phyloP scores from a whole-genome alignment of 331 rosid species.

The Erythrophleum ivorense region DNA sequence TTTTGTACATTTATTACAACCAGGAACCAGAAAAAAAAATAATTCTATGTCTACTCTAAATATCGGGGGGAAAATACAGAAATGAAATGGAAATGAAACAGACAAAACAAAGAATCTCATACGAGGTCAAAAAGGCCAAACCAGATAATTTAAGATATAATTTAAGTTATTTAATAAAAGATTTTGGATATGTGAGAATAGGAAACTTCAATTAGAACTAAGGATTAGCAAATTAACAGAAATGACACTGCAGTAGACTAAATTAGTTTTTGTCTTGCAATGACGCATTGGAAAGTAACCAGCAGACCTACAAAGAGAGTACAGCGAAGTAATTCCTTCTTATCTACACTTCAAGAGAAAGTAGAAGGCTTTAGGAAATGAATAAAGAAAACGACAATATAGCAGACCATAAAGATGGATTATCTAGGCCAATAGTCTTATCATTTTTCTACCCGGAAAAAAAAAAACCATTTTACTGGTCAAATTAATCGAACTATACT shows the following conservation, averaged over 20 bases:
- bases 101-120: not conserved
- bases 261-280: not conserved
- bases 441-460: not conserved
- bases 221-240: not conserved
- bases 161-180: too few species aligned
- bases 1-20: too few species aligned
- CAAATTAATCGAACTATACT: not conserved
- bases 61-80: too few species aligned
- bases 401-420: not conserved
- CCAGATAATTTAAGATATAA: too few species aligned
- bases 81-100: too few species aligned
- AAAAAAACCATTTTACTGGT: not conserved
- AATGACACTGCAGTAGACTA: not conserved
- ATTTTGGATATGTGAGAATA: not conserved
- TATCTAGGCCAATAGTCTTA: not conserved
- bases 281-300: not conserved
- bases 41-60: too few species aligned
- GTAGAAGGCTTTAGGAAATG: not conserved
- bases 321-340: not conserved
- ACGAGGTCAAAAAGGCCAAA: too few species aligned
- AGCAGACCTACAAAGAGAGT: not conserved
- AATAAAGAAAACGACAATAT: not conserved
- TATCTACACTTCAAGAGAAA: not conserved
- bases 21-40: too few species aligned
- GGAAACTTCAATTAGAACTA: not conserved